These are phyloP conservation scores for Aaosphaeria pasadenensis DNA, from an alignment of 2,329 filamentous ascomycete genomes.

Conservation along the genomic window DNA sequence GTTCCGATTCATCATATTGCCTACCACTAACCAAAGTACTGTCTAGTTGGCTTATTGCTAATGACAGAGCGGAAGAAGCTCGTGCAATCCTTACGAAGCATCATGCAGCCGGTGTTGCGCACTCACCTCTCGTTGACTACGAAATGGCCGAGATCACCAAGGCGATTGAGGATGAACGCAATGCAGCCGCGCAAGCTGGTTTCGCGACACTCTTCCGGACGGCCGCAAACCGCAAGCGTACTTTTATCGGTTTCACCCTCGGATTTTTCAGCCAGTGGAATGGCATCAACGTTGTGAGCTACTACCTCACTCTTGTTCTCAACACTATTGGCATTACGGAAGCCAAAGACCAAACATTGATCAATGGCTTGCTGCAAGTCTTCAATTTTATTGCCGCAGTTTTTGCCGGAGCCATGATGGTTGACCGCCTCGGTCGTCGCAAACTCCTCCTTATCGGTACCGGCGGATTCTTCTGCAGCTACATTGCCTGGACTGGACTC, in stretches of 20 bases:
- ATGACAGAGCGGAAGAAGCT: background rate
- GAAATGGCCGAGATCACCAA: conserved; percentile 1
- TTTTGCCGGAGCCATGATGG: conserved; percentile 32
- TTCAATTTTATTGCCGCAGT: conserved; percentile 37
- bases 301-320: conserved; percentile 36
- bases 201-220: background rate
- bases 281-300: conserved; percentile 37
- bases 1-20: too few species aligned
- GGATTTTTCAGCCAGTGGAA: conserved; percentile 36
- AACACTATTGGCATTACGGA: conserved; percentile 36
- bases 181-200: background rate
- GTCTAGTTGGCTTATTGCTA: conserved; percentile 1
- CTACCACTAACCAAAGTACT: background rate
- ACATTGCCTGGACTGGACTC: conserved; percentile 43
- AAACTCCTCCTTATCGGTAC: conserved; percentile 41
- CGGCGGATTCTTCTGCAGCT: conserved; percentile 42
- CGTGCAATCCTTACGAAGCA: background rate
- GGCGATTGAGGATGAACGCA: background rate
- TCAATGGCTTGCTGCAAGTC: conserved; percentile 39
- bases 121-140: background rate
- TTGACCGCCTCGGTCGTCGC: conserved; percentile 42
- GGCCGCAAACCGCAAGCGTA: conserved; percentile 8
- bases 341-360: conserved; percentile 30
- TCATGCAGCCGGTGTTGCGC: background rate
- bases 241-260: conserved; percentile 35